Evolutionary conservation across 2,329 filamentous ascomycete species (phyloP).

Genomic region (Microdochium paspali): DNA sequence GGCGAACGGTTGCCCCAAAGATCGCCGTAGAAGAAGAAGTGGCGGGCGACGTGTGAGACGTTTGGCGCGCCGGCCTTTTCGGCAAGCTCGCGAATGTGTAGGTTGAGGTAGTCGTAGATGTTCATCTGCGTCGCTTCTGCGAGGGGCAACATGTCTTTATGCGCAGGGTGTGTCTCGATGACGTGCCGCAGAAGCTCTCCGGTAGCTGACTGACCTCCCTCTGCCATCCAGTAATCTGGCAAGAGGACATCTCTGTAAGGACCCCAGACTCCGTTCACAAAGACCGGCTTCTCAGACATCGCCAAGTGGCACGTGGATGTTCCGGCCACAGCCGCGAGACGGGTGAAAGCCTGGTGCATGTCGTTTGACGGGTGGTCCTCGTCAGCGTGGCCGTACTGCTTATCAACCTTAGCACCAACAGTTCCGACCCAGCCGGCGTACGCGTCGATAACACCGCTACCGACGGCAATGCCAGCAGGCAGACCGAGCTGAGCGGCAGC

Average conservation of each 20-base stretch:
- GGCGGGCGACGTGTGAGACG: constrained; percentile 77
- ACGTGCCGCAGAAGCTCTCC: constrained; percentile 92
- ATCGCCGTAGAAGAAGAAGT: constrained; percentile 98
- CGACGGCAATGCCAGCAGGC: constrained; percentile 79
- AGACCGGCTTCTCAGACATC: constrained; percentile 88
- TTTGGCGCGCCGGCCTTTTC: constrained; percentile 61
- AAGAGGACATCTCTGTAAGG: constrained; percentile 92
- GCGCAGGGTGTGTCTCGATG: constrained; percentile 88
- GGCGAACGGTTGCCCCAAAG: constrained; percentile 95
- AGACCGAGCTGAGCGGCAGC: constrained; percentile 79
- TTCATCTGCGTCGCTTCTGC: constrained; percentile 77
- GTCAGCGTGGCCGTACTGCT: constrained; percentile 59
- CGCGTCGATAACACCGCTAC: constrained; percentile 94
- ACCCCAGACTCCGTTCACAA: constrained; percentile 93
- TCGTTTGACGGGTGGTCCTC: constrained; percentile 66
- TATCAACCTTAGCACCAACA: constrained; percentile 88
- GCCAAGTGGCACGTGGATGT: constrained; percentile 96
- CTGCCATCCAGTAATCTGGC: constrained; percentile 91
- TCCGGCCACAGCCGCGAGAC: constrained; percentile 86
- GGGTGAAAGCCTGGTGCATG: constrained; percentile 84
- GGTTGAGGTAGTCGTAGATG: constrained; percentile 92
- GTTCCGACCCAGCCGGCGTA: constrained; percentile 99
- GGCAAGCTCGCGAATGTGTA: constrained; percentile 69
- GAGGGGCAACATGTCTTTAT: constrained; percentile 67
- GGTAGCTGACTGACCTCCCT: constrained; percentile 93